Conservation (phyloP, 345 rosid genomes). For the Brassica incana region DNA sequence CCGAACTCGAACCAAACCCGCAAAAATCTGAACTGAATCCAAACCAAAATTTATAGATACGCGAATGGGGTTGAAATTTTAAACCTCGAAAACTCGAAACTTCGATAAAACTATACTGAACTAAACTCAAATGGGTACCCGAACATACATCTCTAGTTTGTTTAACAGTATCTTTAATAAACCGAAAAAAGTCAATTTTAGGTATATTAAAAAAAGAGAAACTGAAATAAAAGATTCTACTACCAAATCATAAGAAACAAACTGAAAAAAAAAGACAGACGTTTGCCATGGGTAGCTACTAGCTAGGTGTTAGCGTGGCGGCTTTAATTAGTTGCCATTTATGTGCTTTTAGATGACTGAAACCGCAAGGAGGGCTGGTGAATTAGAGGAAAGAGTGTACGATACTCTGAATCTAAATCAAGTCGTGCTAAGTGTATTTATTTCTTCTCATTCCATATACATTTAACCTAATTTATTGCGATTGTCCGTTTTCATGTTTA, state of each 20-base stretch:
- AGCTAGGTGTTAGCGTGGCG: neutral
- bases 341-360: slow-evolving; percentile 27
- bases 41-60: too few species aligned
- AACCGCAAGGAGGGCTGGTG: slow-evolving; percentile 32
- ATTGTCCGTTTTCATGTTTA: neutral
- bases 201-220: neutral
- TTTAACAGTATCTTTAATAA: neutral
- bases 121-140: too few species aligned
- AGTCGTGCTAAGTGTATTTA: slow-evolving; percentile 8
- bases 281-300: neutral
- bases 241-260: neutral
- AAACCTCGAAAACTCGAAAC: too few species aligned
- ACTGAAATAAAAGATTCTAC: neutral
- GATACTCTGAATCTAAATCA: slow-evolving; percentile 38
- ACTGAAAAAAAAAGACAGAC: neutral
- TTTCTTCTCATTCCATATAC: slow-evolving; percentile 22
- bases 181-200: neutral
- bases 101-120: too few species aligned
- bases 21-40: too few species aligned
- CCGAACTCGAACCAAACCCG: too few species aligned
- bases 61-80: too few species aligned
- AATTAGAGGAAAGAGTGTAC: slow-evolving; percentile 22
- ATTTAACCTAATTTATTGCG: slow-evolving; percentile 33
- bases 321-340: neutral
- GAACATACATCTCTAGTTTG: too few species aligned